These are phyloP conservation scores for Cicer arietinum DNA, from an alignment of 306 rosid genomes.

Conservation along the genomic window DNA sequence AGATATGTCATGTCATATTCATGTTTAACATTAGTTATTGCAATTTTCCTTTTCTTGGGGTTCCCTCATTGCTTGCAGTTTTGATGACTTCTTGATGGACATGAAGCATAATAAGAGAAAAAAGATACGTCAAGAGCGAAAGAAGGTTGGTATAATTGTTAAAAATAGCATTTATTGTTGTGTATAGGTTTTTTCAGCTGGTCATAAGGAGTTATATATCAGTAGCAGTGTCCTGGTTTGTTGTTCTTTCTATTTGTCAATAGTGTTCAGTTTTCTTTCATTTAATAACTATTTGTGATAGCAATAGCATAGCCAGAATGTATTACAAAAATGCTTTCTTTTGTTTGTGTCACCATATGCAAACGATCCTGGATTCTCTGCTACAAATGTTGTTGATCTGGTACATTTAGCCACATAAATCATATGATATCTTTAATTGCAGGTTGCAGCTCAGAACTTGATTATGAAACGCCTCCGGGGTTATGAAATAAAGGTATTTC, in stretches of 20 bases:
- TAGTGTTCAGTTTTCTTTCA: constrained; percentile 4
- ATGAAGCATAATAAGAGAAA: constrained; percentile 94
- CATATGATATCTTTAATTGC: constrained; percentile 43
- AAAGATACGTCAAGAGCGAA: constrained; percentile 95
- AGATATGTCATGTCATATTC: neutral
- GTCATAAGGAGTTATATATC: constrained; percentile 9
- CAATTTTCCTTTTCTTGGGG: constrained; percentile 2
- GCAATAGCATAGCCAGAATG: constrained; percentile 14
- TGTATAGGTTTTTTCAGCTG: neutral
- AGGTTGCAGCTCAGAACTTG: constrained; percentile 82
- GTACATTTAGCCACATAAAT: constrained; percentile 27
- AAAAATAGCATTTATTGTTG: neutral
- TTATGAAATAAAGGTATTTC: constrained; percentile 84
- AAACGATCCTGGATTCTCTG: constrained; percentile 28
- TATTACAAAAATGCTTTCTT: constrained; percentile 1
- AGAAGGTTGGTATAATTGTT: constrained; percentile 65
- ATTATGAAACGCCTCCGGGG: constrained; percentile 87
- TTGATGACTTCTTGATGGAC: constrained; percentile 95
- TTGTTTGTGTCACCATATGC: constrained; percentile 17
- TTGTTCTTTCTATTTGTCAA: constrained; percentile 21
- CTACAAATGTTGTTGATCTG: neutral
- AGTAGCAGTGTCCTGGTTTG: neutral
- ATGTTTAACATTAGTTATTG: constrained; percentile 21
- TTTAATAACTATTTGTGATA: constrained; percentile 2
- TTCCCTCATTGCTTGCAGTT: constrained; percentile 55